A percentile compares a stretch with the other conserved stretches of the same genome.
Evolutionary conservation across 2,329 filamentous ascomycete genomes (phyloP).

Genomic region (Fusarium citri): DNA sequence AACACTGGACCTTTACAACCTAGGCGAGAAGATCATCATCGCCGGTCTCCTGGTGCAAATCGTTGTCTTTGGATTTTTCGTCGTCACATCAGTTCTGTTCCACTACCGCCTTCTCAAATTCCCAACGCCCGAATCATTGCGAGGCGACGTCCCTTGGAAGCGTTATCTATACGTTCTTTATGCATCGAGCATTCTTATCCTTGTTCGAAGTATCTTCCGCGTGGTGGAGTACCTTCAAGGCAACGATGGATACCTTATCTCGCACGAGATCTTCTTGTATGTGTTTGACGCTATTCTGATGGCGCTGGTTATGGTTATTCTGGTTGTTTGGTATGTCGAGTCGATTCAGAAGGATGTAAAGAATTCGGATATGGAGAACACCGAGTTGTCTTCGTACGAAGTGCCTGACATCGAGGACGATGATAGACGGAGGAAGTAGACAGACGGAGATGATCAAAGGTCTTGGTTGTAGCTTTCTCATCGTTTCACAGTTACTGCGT

Average conservation of each 20-base stretch:
- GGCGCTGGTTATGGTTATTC: conserved; percentile 7
- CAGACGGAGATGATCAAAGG: no score
- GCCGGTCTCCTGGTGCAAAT: conserved; percentile 13
- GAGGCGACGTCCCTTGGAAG: neutral
- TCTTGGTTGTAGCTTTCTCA: no score
- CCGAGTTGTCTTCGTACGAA: neutral
- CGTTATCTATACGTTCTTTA: conserved; percentile 18
- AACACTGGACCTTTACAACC: neutral
- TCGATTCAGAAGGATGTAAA: neutral
- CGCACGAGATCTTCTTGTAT: conserved; percentile 7
- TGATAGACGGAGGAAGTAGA: neutral
- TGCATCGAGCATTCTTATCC: conserved; percentile 11
- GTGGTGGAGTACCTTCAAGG: conserved; percentile 14
- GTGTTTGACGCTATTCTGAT: conserved; percentile 17
- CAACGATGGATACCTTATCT: conserved; percentile 8
- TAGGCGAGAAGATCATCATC: conserved; percentile 17
- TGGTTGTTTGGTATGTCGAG: conserved; percentile 14
- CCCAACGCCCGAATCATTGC: neutral
- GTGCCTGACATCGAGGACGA: neutral
- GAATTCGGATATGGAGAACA: neutral
- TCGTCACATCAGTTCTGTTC: conserved; percentile 9
- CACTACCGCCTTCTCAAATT: neutral
- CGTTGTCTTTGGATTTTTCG: conserved; percentile 13
- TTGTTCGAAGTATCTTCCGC: conserved; percentile 14
- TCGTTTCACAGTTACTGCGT: no score